Base-by-base conservation (phyloP, 2,329 filamentous ascomycete species). In the Orbilia quercus region DNA sequence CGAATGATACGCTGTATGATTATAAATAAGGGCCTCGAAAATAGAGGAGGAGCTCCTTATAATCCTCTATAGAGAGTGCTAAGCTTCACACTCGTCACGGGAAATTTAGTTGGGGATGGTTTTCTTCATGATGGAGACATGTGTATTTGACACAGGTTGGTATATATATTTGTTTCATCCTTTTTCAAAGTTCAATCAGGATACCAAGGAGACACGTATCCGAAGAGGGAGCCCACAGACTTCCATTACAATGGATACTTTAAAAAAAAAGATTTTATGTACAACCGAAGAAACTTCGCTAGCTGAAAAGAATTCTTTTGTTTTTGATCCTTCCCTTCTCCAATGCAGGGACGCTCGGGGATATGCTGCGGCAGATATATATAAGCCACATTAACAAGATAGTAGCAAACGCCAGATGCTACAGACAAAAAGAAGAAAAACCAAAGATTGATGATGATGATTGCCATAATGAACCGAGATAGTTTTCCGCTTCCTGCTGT, bases 341-440 rank as follows among this genome's bases (percentile, higher is more conserved):
- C 14, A 18, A 18, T 18, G 12, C 1, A 16, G 25, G 4, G 36
- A 14, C 14, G 28, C 28, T 23, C 48, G 9, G 14, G 20, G n/a
- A 34, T 36, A 2, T 28, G 36, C 50, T 50, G 57, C 36, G 16
- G 23, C 47, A 57, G 23, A 28, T 7, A 47, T 47, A n/a, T n/a
- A n/a, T 16, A 2, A 40, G 18, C 23, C 9, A 25, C 23, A 42
- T 25, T 45, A 59, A 40, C 36, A 40, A 63, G 40, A 47, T 45
- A 44, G 28, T 42, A 42, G 23, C 16, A 23, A 64, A 72, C 67
- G 67, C 67, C 67, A 16, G 14, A 65, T 59, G 53, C 53, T 31
- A 38, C 36, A 58, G 48, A 34, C 11, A 12, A 42, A 22, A 38
- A 34, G 48, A 38, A 18, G 54, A 31, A 31, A 31, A 31, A 31